These are phyloP conservation scores for Suillus ampliporus DNA, from an alignment of 768 basidiomycete genomes.

Conservation along the genomic window DNA sequence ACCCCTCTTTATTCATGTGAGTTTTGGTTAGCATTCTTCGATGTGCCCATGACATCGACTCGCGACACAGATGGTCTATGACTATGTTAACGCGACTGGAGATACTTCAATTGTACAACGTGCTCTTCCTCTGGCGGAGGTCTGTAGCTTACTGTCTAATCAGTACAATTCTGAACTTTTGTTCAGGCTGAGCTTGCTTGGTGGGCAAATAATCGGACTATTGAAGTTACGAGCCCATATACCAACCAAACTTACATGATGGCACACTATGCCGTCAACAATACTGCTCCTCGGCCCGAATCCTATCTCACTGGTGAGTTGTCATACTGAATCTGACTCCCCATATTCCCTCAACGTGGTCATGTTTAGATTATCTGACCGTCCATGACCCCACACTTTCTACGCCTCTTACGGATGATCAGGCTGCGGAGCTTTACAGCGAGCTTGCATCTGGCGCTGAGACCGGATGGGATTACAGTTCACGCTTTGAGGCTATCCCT, in stretches of 20 bases:
- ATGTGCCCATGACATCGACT: background rate
- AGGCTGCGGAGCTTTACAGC: constrained; percentile 73
- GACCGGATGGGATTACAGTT: constrained; percentile 57
- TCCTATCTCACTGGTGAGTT: constrained; percentile 68
- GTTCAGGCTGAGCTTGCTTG: constrained; percentile 76
- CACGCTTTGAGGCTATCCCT: constrained; percentile 47
- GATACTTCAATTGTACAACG: constrained; percentile 78
- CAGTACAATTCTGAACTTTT: background rate
- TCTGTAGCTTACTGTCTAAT: constrained; percentile 31
- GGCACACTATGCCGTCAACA: constrained; percentile 77
- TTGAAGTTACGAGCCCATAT: constrained; percentile 71
- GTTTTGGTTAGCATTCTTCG: constrained; percentile 17
- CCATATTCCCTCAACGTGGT: constrained; percentile 12
- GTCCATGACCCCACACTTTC: constrained; percentile 66
- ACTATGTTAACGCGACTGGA: constrained; percentile 75
- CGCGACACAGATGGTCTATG: constrained; percentile 74
- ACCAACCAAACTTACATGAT: constrained; percentile 69
- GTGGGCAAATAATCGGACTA: constrained; percentile 80
- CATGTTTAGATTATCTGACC: constrained; percentile 73
- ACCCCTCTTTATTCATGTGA: constrained; percentile 82
- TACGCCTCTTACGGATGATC: constrained; percentile 61
- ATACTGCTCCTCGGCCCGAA: constrained; percentile 89
- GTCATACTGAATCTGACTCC: background rate
- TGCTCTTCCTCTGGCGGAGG: constrained; percentile 86
- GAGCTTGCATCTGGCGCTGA: constrained; percentile 92